phyloP scores from a whole-genome alignment of 257 asterid species.

The Prunella vulgaris region DNA sequence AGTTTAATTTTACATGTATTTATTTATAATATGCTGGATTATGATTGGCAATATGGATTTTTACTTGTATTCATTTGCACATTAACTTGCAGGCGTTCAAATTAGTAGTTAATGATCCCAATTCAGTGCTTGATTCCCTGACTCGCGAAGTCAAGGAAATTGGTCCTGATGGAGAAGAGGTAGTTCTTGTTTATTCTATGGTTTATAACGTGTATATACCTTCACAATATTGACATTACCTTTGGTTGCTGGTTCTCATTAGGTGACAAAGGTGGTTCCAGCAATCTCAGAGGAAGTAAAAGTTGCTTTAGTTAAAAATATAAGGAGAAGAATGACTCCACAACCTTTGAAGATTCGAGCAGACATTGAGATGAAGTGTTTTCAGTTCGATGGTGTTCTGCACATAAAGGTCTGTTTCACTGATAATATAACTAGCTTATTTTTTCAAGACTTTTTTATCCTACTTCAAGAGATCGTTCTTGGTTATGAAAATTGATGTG shows the following conservation, averaged over 20 bases:
- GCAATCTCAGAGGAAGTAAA: slow-evolving; percentile 75
- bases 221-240: not conserved
- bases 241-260: not conserved
- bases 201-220: not conserved
- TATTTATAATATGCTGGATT: not conserved
- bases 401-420: slow-evolving; percentile 68
- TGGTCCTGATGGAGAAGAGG: slow-evolving; percentile 88
- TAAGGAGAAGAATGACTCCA: slow-evolving; percentile 91
- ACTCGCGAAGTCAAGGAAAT: slow-evolving; percentile 88
- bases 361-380: slow-evolving; percentile 80
- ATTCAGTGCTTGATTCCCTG: slow-evolving; percentile 68
- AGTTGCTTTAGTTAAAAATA: slow-evolving; percentile 70
- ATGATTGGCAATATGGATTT: not conserved
- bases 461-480: not conserved
- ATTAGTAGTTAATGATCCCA: slow-evolving; percentile 75
- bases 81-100: slow-evolving; percentile 68
- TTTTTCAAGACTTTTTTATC: not conserved
- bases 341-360: slow-evolving; percentile 84
- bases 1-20: not conserved
- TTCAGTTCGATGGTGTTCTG: slow-evolving; percentile 90
- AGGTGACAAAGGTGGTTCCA: slow-evolving; percentile 85
- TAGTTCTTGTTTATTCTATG: slow-evolving; percentile 11
- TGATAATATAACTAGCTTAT: not conserved
- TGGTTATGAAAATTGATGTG: not conserved
- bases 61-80: not conserved